Conservation (phyloP, 495 filamentous ascomycete genomes). For the Delitschia confertaspora region DNA sequence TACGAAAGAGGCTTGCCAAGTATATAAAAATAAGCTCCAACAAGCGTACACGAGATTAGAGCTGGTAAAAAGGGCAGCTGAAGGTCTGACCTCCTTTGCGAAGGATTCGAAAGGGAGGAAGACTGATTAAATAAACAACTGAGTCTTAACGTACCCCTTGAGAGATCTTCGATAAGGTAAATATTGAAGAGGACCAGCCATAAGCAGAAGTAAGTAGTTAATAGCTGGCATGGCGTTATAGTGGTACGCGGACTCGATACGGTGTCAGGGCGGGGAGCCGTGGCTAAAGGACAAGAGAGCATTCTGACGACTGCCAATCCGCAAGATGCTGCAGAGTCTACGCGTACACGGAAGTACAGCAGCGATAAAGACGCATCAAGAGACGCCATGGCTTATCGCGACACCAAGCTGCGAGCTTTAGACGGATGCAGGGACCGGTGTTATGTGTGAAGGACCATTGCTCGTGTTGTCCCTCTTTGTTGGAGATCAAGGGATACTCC, state of each 20-base stretch:
- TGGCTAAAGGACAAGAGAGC: slow-evolving; percentile 1
- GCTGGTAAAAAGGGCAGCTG: not conserved
- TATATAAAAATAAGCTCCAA: slow-evolving; percentile 5
- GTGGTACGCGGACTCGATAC: not conserved
- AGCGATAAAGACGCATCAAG: slow-evolving; percentile 8
- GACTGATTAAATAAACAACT: slow-evolving; percentile 3
- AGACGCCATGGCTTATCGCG: slow-evolving; percentile 6
- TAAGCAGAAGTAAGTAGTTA: not conserved
- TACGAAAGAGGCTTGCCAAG: slow-evolving; percentile 11
- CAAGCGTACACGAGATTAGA: slow-evolving; percentile 1
- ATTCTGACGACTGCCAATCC: not conserved
- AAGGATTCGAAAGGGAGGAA: not conserved
- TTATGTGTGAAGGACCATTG: slow-evolving; percentile 10
- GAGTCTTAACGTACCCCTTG: too few relatives aligned
- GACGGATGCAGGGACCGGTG: not conserved
- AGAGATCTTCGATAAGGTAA: too few relatives aligned
- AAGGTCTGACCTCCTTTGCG: not conserved
- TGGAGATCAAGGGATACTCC: too few relatives aligned
- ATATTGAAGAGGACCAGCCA: too few relatives aligned
- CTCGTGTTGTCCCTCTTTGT: too few relatives aligned
- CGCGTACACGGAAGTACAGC: slow-evolving; percentile 14
- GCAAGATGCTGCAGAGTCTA: slow-evolving; percentile 1
- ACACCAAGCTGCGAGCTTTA: too few relatives aligned
- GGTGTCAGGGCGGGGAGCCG: slow-evolving; percentile 21
- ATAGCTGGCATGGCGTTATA: not conserved